A percentile compares a stretch with the other conserved stretches of the same genome.
These are phyloP conservation scores for Acacia confusa DNA, from an alignment of 306 rosid genomes.

Conservation along the genomic window DNA sequence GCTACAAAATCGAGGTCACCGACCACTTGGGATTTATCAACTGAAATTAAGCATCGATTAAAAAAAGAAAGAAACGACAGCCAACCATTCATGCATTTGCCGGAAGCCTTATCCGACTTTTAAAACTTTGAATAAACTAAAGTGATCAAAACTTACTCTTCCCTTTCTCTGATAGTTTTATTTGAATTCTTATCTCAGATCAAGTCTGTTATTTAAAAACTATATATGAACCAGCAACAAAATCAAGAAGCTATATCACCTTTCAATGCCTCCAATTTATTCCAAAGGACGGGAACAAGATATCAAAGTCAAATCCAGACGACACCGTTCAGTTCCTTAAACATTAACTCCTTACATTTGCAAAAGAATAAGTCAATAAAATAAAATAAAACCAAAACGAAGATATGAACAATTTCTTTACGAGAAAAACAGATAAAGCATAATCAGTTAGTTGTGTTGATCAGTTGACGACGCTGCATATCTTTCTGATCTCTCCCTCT, in stretches of 20 bases:
- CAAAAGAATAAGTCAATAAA: background rate
- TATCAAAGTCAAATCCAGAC: too few species aligned
- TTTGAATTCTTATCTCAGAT: background rate
- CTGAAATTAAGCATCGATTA: too few species aligned
- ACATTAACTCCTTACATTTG: background rate
- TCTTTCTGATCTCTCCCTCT: background rate
- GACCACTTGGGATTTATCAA: background rate
- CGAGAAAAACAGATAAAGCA: background rate
- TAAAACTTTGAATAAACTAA: background rate
- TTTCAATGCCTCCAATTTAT: background rate
- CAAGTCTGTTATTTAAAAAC: background rate
- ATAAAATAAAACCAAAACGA: background rate
- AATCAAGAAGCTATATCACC: background rate
- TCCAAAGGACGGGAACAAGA: background rate
- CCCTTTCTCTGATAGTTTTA: background rate
- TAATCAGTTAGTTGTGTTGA: background rate
- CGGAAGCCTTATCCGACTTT: background rate
- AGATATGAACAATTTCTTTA: background rate
- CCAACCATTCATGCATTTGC: background rate
- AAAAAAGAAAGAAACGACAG: background rate
- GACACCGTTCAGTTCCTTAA: background rate
- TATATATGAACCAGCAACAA: background rate
- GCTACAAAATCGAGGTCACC: background rate
- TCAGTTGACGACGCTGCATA: conserved; percentile 21
- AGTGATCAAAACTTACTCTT: background rate